These are phyloP conservation scores for Boletus vinaceobasis DNA, from an alignment of 768 basidiomycete species.

Conservation along the genomic window DNA sequence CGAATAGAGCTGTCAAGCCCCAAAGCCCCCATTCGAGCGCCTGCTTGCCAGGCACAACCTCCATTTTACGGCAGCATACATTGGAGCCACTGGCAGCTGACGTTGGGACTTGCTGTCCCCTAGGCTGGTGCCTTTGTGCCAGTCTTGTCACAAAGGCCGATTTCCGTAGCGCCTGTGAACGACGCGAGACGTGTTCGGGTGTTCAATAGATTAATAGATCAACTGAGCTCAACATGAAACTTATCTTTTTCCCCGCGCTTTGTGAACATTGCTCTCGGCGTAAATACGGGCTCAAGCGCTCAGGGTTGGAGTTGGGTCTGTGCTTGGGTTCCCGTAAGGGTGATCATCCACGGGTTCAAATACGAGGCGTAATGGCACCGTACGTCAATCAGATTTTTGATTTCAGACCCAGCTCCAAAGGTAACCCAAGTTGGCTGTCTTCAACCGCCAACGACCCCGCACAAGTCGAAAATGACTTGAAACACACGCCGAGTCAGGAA, in stretches of 20 bases:
- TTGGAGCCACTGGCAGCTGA: conserved; percentile 4
- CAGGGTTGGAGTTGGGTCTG: neutral
- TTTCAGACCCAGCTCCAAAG: neutral
- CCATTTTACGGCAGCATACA: conserved; percentile 14
- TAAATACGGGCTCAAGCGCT: neutral
- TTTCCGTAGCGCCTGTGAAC: neutral
- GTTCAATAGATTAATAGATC: neutral
- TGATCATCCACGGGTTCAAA: neutral
- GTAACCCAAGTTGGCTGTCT: no score
- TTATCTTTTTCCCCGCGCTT: neutral
- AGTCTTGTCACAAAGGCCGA: neutral
- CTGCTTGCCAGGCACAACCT: conserved; percentile 15
- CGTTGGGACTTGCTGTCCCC: neutral
- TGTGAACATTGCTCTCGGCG: neutral
- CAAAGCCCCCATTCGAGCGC: conserved; percentile 3
- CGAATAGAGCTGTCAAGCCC: conserved; percentile 9
- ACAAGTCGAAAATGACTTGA: neutral
- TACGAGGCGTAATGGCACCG: neutral
- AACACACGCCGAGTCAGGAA: neutral
- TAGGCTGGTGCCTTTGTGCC: neutral
- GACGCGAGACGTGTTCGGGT: neutral
- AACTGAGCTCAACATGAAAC: neutral
- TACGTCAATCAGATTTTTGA: no score
- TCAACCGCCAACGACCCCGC: neutral
- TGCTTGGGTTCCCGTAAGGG: neutral